Evolutionary conservation across 2,329 filamentous ascomycete species (phyloP).

Genomic region (Madurella fahalii): DNA sequence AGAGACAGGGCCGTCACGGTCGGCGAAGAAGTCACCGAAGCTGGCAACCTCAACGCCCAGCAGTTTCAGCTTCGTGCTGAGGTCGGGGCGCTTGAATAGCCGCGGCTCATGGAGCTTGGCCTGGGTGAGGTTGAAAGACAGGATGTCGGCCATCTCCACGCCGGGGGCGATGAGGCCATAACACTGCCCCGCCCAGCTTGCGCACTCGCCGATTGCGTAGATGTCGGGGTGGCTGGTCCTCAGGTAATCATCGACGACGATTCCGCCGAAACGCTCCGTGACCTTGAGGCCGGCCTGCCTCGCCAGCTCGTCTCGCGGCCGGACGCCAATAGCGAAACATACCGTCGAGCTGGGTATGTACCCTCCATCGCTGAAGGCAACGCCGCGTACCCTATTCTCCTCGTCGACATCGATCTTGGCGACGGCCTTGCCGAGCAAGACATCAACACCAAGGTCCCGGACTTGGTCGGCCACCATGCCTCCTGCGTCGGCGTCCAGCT

Average conservation of each 20-base stretch:
- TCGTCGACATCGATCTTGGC: conserved; percentile 65
- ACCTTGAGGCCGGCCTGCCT: conserved; percentile 65
- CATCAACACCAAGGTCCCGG: conserved; percentile 70
- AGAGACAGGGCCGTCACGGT: conserved; percentile 73
- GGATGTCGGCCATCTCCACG: conserved; percentile 87
- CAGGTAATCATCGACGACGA: conserved; percentile 64
- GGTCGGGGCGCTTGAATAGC: conserved; percentile 73
- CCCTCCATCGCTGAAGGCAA: conserved; percentile 78
- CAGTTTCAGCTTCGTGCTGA: conserved; percentile 89
- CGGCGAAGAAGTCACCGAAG: conserved; percentile 91
- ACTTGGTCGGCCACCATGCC: conserved; percentile 80
- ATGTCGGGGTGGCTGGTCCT: conserved; percentile 68
- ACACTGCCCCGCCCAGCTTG: conserved; percentile 81
- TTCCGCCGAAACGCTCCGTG: conserved; percentile 69
- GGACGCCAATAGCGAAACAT: conserved; percentile 87
- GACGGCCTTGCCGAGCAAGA: conserved; percentile 73
- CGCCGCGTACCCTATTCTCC: conserved; percentile 64
- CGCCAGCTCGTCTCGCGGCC: conserved; percentile 74
- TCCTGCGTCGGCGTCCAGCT: conserved; percentile 78
- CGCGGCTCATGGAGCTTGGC: conserved; percentile 66
- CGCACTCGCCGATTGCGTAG: conserved; percentile 88
- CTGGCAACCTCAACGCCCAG: conserved; percentile 88
- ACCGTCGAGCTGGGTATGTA: conserved; percentile 73
- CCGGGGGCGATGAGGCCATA: conserved; percentile 88
- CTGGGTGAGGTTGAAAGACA: conserved; percentile 86